These are phyloP conservation scores for Diaporthe destruens DNA, from an alignment of 2,329 filamentous ascomycete genomes.

Conservation along the genomic window DNA sequence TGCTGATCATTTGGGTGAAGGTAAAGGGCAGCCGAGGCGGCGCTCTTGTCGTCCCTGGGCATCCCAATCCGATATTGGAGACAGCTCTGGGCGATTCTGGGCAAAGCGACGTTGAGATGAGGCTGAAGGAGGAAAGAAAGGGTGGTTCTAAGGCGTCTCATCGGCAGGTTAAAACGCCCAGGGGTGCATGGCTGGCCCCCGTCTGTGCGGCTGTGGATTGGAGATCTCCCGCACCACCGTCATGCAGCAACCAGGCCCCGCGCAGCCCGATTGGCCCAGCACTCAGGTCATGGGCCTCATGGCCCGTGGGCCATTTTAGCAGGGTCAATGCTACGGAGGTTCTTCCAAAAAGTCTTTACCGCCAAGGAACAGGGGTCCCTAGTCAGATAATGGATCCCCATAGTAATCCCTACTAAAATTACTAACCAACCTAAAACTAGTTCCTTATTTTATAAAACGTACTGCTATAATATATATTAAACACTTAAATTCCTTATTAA, in stretches of 20 bases:
- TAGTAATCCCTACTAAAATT: too few relatives aligned
- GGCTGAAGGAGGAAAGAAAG: constrained; percentile 8
- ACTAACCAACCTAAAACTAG: too few relatives aligned
- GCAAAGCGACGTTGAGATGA: constrained; percentile 6
- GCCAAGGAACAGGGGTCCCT: too few relatives aligned
- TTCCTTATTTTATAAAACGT: too few relatives aligned
- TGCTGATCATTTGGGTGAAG: constrained; percentile 3
- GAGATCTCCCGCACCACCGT: neutral
- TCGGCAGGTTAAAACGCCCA: constrained; percentile 21
- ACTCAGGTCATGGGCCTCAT: neutral
- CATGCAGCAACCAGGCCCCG: neutral
- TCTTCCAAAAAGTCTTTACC: too few relatives aligned
- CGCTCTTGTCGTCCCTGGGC: constrained; percentile 20
- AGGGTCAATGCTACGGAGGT: too few relatives aligned
- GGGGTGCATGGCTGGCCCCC: neutral
- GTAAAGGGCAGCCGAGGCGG: constrained; percentile 28
- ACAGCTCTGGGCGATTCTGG: constrained; percentile 32
- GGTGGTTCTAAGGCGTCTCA: constrained; percentile 20
- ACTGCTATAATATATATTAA: too few relatives aligned
- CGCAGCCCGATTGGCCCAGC: constrained; percentile 34
- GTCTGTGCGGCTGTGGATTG: constrained; percentile 17
- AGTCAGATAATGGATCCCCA: too few relatives aligned
- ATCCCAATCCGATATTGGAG: constrained; percentile 16
- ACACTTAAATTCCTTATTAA: too few relatives aligned
- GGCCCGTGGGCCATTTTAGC: too few relatives aligned